Percentiles rank a stretch among this genome's conserved stretches.
Evolutionary conservation across 2,329 filamentous ascomycete species (phyloP).

Genomic region (Fusarium albidum): DNA sequence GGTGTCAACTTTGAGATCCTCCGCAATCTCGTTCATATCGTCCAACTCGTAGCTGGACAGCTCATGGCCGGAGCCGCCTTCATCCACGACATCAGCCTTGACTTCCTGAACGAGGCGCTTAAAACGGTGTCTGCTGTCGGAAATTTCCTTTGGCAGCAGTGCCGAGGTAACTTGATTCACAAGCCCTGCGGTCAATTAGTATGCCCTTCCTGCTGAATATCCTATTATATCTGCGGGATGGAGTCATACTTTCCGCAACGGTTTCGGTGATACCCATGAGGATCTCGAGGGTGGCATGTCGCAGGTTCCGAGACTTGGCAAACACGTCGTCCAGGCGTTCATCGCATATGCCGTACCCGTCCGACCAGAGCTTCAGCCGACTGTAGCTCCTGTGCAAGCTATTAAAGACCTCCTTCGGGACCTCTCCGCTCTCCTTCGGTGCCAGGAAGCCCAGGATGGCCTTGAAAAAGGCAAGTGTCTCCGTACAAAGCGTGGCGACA

Average conservation of each 20-base stretch:
- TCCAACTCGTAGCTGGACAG: neutral
- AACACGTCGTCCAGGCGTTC: neutral
- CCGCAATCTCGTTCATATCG: neutral
- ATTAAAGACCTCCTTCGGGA: neutral
- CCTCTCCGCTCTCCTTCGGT: neutral
- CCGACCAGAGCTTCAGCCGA: neutral
- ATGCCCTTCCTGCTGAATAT: too few relatives aligned
- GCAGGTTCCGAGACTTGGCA: neutral
- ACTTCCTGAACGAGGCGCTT: neutral
- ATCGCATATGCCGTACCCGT: neutral
- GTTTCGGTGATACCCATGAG: neutral
- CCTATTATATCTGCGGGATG: too few relatives aligned
- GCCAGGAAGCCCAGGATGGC: neutral
- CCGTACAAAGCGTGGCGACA: too few relatives aligned
- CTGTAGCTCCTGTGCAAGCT: neutral
- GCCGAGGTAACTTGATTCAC: neutral
- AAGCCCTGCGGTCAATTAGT: too few relatives aligned
- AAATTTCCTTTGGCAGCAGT: neutral
- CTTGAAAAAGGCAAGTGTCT: neutral
- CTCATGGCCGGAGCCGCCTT: neutral
- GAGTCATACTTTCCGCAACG: neutral
- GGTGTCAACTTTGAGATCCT: conserved; percentile 6
- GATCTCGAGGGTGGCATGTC: neutral
- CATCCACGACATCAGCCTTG: neutral
- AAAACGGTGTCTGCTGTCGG: neutral